These are phyloP conservation scores for Corynespora cassiicola DNA, from an alignment of 2,329 filamentous ascomycete species.

Conservation along the genomic window DNA sequence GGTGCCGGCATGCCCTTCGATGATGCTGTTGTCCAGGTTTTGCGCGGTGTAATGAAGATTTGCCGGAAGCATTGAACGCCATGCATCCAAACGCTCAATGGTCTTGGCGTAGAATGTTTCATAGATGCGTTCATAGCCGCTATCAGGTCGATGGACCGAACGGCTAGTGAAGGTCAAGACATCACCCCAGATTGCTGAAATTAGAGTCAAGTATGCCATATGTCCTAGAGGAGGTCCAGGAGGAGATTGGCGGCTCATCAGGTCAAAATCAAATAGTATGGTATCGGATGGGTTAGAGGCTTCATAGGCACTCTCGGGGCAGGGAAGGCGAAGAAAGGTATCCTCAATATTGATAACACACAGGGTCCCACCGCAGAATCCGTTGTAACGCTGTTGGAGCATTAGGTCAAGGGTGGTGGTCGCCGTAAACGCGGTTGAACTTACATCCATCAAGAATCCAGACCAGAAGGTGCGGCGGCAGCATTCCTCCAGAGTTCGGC, in stretches of 20 bases:
- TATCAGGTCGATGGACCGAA: slow-evolving; percentile 51
- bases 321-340: slow-evolving; percentile 71
- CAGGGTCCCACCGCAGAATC: slow-evolving; percentile 58
- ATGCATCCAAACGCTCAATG: slow-evolving; percentile 61
- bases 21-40: slow-evolving; percentile 65
- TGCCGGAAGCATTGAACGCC: slow-evolving; percentile 63
- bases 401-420: slow-evolving; percentile 38
- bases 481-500: slow-evolving; percentile 67
- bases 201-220: slow-evolving; percentile 67
- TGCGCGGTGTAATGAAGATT: slow-evolving; percentile 61
- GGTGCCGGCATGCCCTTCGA: slow-evolving; percentile 61
- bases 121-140: slow-evolving; percentile 53
- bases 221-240: slow-evolving; percentile 48
- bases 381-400: slow-evolving; percentile 61
- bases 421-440: slow-evolving; percentile 41
- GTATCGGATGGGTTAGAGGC: slow-evolving; percentile 62
- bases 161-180: slow-evolving; percentile 67
- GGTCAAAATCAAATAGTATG: slow-evolving; percentile 65
- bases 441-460: slow-evolving; percentile 71
- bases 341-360: slow-evolving; percentile 68
- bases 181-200: slow-evolving; percentile 71
- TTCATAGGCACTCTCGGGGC: slow-evolving; percentile 67
- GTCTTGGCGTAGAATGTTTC: slow-evolving; percentile 62
- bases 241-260: slow-evolving; percentile 46
- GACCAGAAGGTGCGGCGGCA: slow-evolving; percentile 76